Conservation (phyloP, 805 yeast genomes). For the Wickerhamomyces hampshirensis region DNA sequence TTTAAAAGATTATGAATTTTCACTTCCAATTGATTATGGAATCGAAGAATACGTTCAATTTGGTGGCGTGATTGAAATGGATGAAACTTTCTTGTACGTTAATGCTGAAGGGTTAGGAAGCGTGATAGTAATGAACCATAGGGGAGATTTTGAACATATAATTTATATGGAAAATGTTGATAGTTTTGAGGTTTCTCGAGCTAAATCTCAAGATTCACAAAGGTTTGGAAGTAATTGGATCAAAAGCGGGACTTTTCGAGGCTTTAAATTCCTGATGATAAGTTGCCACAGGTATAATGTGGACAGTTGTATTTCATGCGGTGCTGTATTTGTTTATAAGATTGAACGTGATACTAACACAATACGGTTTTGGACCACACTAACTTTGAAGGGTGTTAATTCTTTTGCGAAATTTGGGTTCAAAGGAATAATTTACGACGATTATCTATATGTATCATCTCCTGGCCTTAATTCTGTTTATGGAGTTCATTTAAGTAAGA, state of each 20-base stretch:
- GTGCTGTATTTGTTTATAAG: slow-evolving; percentile 34
- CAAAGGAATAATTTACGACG: slow-evolving; percentile 6
- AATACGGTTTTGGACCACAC: slow-evolving; percentile 3
- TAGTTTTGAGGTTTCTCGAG: slow-evolving; percentile 15
- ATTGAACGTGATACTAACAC: not conserved
- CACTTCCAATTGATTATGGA: slow-evolving; percentile 16
- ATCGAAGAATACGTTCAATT: slow-evolving; percentile 35
- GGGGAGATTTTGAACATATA: slow-evolving; percentile 15
- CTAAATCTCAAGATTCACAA: slow-evolving; percentile 9
- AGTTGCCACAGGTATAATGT: slow-evolving; percentile 8
- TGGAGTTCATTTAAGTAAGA: slow-evolving; percentile 27
- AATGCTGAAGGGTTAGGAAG: slow-evolving; percentile 35
- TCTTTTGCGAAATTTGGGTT: slow-evolving; percentile 16
- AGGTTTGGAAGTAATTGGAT: slow-evolving; percentile 18
- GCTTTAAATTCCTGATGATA: slow-evolving; percentile 8
- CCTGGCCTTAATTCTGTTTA: slow-evolving; percentile 43
- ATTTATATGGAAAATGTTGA: slow-evolving; percentile 20
- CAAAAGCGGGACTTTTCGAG: slow-evolving; percentile 10
- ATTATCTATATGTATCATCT: slow-evolving; percentile 33
- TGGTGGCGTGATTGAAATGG: slow-evolving; percentile 32
- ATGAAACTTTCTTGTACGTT: slow-evolving; percentile 26
- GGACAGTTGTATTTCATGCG: slow-evolving; percentile 31
- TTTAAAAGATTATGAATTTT: not conserved
- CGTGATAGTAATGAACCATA: slow-evolving; percentile 30
- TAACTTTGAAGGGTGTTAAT: not conserved